These are phyloP conservation scores for Akanthomyces uredinophilus DNA, from an alignment of 2,329 filamentous ascomycete genomes.

Conservation along the genomic window DNA sequence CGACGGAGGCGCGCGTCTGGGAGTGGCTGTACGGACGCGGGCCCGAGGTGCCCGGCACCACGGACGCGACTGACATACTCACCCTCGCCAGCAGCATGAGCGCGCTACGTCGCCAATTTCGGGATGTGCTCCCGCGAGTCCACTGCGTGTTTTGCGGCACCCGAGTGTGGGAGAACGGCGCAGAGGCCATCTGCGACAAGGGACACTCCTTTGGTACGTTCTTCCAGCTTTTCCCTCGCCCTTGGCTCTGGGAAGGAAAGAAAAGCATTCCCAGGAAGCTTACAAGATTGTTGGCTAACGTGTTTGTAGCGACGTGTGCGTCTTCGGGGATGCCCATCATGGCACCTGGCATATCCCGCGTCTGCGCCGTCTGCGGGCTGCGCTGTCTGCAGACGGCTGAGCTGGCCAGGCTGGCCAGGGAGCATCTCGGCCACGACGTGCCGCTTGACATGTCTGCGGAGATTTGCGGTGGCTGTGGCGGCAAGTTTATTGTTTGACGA, in stretches of 20 bases:
- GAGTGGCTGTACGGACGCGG: slow-evolving; percentile 56
- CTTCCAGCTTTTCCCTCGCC: too few relatives aligned
- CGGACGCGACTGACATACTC: not conserved
- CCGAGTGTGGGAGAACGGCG: slow-evolving; percentile 27
- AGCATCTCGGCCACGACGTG: slow-evolving; percentile 26
- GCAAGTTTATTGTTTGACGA: slow-evolving; percentile 36
- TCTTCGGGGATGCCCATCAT: slow-evolving; percentile 51
- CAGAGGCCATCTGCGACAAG: slow-evolving; percentile 34
- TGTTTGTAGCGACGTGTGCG: slow-evolving; percentile 42
- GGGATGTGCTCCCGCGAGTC: slow-evolving; percentile 30
- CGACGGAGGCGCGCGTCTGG: slow-evolving; percentile 52
- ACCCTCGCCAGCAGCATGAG: slow-evolving; percentile 11
- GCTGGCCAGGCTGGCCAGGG: slow-evolving; percentile 31
- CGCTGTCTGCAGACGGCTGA: slow-evolving; percentile 44
- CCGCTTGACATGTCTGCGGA: slow-evolving; percentile 29
- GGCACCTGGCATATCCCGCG: slow-evolving; percentile 47
- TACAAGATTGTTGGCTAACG: not conserved
- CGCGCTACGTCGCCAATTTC: slow-evolving; percentile 34
- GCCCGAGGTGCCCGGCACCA: slow-evolving; percentile 36
- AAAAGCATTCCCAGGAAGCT: too few relatives aligned
- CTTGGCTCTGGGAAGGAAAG: too few relatives aligned
- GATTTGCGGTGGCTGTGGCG: slow-evolving; percentile 36
- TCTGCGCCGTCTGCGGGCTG: slow-evolving; percentile 50
- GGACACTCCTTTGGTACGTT: slow-evolving; percentile 38
- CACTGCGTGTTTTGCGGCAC: slow-evolving; percentile 44